Percentiles rank a stretch among this genome's conserved stretches.
Evolutionary conservation across 1,284 basidiomycete genomes (phyloP).

Genomic region (Apiotrichum montevideense): DNA sequence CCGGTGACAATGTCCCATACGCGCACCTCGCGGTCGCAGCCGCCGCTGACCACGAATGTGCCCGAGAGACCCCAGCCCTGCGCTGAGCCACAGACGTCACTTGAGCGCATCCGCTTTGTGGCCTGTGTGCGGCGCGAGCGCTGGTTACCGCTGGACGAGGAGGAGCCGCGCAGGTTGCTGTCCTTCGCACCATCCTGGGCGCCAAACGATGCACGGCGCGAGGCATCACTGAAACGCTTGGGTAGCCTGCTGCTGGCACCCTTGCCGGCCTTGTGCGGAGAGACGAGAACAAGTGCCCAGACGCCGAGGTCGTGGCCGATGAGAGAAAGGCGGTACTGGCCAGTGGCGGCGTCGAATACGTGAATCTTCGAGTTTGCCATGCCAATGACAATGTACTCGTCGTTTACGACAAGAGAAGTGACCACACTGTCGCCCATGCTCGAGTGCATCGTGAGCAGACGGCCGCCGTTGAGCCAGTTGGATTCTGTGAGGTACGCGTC

Average conservation of each 20-base stretch:
- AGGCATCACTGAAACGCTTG: not conserved
- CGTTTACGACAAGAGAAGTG: conserved; percentile 79
- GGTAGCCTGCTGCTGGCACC: not conserved
- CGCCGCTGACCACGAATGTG: conserved; percentile 74
- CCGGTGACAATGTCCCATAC: conserved; percentile 88
- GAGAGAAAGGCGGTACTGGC: conserved; percentile 69
- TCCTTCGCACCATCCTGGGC: not conserved
- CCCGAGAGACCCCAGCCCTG: conserved; percentile 62
- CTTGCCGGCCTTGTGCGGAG: conserved; percentile 33
- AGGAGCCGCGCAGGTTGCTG: not conserved
- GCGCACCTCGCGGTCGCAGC: conserved; percentile 80
- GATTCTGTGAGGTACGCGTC: conserved; percentile 57
- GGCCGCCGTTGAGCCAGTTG: conserved; percentile 80
- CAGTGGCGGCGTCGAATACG: conserved; percentile 75
- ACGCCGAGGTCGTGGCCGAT: conserved; percentile 83
- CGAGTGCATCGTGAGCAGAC: conserved; percentile 64
- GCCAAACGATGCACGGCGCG: conserved; percentile 7
- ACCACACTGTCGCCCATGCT: conserved; percentile 69
- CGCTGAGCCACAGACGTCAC: conserved; percentile 61
- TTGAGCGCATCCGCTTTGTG: conserved; percentile 29
- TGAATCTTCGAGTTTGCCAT: conserved; percentile 84
- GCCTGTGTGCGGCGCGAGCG: not conserved
- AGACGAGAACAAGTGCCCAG: conserved; percentile 77
- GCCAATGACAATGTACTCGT: conserved; percentile 80
- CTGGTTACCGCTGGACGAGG: conserved; percentile 1